Conservation (phyloP, 2,329 filamentous ascomycete genomes). For the Saccharata proteae region DNA sequence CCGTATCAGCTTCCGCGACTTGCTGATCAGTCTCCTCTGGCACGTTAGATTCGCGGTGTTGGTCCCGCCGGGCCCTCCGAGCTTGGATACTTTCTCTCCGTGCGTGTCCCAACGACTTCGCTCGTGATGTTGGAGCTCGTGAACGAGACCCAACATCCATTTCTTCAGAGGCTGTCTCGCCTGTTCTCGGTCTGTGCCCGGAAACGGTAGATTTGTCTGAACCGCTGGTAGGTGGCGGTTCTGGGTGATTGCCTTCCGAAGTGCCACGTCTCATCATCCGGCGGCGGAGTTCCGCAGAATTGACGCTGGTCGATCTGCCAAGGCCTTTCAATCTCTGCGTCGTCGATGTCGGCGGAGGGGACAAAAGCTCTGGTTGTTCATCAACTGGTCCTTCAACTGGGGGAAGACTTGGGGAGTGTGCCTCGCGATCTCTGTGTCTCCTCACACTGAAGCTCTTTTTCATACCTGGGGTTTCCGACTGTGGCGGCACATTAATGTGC, state of each 20-base stretch:
- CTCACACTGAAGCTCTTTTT: conserved; percentile 85
- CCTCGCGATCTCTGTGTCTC: conserved; percentile 43
- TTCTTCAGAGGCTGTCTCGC: conserved; percentile 38
- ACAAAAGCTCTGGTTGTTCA: conserved; percentile 64
- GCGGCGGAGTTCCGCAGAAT: conserved; percentile 68
- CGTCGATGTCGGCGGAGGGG: conserved; percentile 52
- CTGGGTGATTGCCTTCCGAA: conserved; percentile 23
- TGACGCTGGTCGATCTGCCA: conserved; percentile 82
- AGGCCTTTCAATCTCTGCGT: conserved; percentile 54
- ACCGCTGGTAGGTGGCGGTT: conserved; percentile 63
- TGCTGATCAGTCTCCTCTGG: conserved; percentile 87
- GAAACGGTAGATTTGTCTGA: conserved; percentile 59
- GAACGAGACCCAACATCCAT: conserved; percentile 20
- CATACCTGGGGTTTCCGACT: conserved; percentile 46
- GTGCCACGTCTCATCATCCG: conserved; percentile 45
- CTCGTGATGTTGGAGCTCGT: conserved; percentile 36
- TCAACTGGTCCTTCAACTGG: conserved; percentile 46
- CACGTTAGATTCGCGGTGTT: conserved; percentile 61
- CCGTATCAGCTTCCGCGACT: conserved; percentile 41
- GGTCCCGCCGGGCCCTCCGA: conserved; percentile 62
- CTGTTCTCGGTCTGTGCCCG: conserved; percentile 34
- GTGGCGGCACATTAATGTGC: conserved; percentile 66
- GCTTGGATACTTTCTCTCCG: conserved; percentile 87
- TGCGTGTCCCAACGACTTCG: conserved; percentile 81
- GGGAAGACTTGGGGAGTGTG: conserved; percentile 36